phyloP scores from a whole-genome alignment of 108 stramenopile genomes.

The Mayamaea pseudoterrestris region DNA sequence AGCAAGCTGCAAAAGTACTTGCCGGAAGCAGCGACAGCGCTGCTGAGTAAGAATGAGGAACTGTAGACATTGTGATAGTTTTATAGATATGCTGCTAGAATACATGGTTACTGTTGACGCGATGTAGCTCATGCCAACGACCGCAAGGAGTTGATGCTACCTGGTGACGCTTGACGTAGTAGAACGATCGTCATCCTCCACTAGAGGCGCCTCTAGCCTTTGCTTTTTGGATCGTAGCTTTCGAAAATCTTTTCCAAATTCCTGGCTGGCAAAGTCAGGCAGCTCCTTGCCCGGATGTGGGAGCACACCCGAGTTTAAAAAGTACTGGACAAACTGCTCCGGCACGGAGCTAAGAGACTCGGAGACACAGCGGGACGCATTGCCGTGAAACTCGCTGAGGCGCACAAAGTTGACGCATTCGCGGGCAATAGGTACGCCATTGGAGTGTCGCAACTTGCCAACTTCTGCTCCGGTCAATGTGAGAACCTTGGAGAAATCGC shows the following conservation, averaged over 20 bases:
- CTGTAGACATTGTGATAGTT: no score
- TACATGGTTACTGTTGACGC: no score
- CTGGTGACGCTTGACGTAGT: no score
- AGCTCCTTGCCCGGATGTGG: constrained; percentile 16
- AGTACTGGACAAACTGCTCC: constrained; percentile 49
- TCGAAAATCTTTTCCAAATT: not conserved
- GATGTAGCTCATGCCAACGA: no score
- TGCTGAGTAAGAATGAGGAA: no score
- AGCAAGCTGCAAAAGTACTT: constrained; percentile 10
- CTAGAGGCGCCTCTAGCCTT: not conserved
- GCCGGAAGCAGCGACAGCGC: no score
- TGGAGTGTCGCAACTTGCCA: constrained; percentile 17
- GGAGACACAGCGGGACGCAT: constrained; percentile 25
- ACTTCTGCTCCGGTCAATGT: constrained; percentile 18
- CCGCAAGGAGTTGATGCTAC: no score
- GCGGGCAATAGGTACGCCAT: constrained; percentile 32
- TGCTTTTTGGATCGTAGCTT: not conserved
- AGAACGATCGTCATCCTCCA: not conserved
- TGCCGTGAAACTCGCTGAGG: constrained; percentile 36
- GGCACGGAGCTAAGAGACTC: constrained; percentile 43
- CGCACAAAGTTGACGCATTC: constrained; percentile 75
- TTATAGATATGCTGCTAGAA: no score
- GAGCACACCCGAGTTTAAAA: constrained; percentile 25
- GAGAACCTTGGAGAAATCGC: constrained; percentile 48
- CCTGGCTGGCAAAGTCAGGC: constrained; percentile 6